Base-by-base conservation (phyloP, 768 basidiomycete species). In the Multifurca ochricompacta region DNA sequence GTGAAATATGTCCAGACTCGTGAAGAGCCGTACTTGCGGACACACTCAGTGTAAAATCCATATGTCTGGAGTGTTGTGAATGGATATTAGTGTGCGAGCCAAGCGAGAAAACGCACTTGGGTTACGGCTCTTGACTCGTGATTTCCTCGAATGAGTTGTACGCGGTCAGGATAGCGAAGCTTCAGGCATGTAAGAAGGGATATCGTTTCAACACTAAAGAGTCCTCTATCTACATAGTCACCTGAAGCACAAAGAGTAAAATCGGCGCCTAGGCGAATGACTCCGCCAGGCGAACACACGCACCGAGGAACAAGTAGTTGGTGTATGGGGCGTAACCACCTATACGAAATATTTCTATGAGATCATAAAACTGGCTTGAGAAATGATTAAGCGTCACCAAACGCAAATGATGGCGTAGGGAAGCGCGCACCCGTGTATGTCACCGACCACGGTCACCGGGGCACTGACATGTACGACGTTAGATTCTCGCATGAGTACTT, bases 1-100 rank as follows among this genome's bases (percentile, higher is more conserved):
- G 96, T 99, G 66, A 99, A 98, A 70, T 98, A 97, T 25, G 91
- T 93, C 96, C 96, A 99, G 31, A 97, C 95, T 63, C 88, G 86
- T 30, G 93, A 84, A 2, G 90, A 86, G 51, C 93, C 94, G 64
- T 99, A 99, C 72, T 99, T 99, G 37, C 94, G 80, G 19, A 95
- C 84, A 65, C 96, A 98, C 76, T 99, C 96, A 34, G 91, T 89
- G 71, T 99, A 99, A 74, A 99, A 99, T 11, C 96, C 96, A 66
- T 98, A 99, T 21, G 92, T 94, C 94, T 98, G 67, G 47, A 7
- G 21, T 27, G 4, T 23, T 52, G 44, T 46, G 16, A 58, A 41
- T 31, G 28, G 52, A 27, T 18, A 43, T n/a, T 21, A 32, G 32
- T 13, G 51, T 30, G 27, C 16, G 37, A n/a, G 51, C 16, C 42